Evolutionary conservation across 2,329 filamentous ascomycete species (phyloP), one percentile per base, ranked within the genome.

Genomic region (Exophiala spinifera): DNA sequence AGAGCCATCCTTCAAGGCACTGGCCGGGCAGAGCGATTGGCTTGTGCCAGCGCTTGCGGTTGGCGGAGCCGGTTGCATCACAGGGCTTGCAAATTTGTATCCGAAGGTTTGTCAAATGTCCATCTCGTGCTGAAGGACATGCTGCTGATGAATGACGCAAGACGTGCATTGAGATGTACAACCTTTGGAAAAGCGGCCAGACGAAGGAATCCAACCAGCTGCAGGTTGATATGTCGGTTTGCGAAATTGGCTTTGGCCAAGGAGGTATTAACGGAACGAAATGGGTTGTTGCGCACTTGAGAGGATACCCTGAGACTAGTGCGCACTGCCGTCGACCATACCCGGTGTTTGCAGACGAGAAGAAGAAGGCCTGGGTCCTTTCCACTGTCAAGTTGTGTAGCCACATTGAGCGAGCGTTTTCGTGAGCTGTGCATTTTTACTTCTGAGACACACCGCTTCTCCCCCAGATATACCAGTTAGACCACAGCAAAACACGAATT

Each of bases 81-180:
- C 83, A 0, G 83, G 81, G 2, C 80, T 86, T 57, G 84, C 76
- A 21, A 86, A 87, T 59, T 71, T 86, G 2, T 83, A 80, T 61
- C 83, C 82, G 7, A 77, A 76, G 64, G 69, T 66, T 37, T 59
- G 15, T 20, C 4, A 31, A 2, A 31, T 15, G 60, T 52, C 20
- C 19, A 34, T 34, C 28, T 14, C n/a, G 4, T 48, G 25, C 46
- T 25, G 23, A 25, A n/a, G n/a, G n/a, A n/a, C n/a, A n/a, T n/a
- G n/a, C n/a, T n/a, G n/a, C n/a, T n/a, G n/a, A n/a, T n/a, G n/a
- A n/a, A n/a, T n/a, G n/a, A n/a, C n/a, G n/a, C n/a, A n/a, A 69
- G 65, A 58, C 67, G n/a, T 80, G 76, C 63, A 67, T 81, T 46
- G 68, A 72, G 39, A 72, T 79, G 25, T 80, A 72, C 65, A 69